Evolutionary conservation across 108 stramenopile species (phyloP).

Genomic region (Phaeodactylum tricornutum): DNA sequence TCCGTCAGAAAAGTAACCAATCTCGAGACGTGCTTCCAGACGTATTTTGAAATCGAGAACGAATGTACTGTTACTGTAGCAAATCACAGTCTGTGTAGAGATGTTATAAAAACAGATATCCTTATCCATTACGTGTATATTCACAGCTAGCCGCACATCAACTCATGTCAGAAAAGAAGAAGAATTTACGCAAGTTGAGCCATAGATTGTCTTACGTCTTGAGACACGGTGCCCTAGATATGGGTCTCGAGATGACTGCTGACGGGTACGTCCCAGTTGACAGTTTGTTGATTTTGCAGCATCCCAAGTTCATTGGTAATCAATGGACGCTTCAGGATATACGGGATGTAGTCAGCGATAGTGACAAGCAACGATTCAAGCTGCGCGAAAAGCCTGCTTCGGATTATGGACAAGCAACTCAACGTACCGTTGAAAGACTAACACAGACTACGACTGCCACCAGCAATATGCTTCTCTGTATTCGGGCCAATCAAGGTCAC

Average conservation of each 20-base stretch:
- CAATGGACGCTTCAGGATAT: slow-evolving; percentile 38
- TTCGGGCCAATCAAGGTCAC: slow-evolving; percentile 83
- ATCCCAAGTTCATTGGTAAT: slow-evolving; percentile 29
- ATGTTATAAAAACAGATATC: too few relatives aligned
- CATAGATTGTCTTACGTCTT: slow-evolving; percentile 58
- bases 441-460: neutral
- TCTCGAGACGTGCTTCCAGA: too few relatives aligned
- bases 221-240: slow-evolving; percentile 54
- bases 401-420: slow-evolving; percentile 8
- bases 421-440: too few relatives aligned
- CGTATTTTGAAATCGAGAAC: too few relatives aligned
- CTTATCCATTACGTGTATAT: too few relatives aligned
- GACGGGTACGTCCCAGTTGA: slow-evolving; percentile 68
- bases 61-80: too few relatives aligned
- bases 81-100: too few relatives aligned
- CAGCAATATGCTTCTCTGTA: slow-evolving; percentile 22
- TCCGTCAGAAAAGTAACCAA: too few relatives aligned
- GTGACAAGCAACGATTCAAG: slow-evolving; percentile 62
- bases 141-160: too few relatives aligned
- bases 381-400: slow-evolving; percentile 23
- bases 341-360: slow-evolving; percentile 40
- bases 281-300: slow-evolving; percentile 31
- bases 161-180: too few relatives aligned
- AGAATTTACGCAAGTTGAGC: slow-evolving; percentile 26
- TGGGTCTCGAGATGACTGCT: slow-evolving; percentile 39